These are phyloP conservation scores for Castanea crenata DNA, from an alignment of 306 rosid genomes.

Conservation along the genomic window DNA sequence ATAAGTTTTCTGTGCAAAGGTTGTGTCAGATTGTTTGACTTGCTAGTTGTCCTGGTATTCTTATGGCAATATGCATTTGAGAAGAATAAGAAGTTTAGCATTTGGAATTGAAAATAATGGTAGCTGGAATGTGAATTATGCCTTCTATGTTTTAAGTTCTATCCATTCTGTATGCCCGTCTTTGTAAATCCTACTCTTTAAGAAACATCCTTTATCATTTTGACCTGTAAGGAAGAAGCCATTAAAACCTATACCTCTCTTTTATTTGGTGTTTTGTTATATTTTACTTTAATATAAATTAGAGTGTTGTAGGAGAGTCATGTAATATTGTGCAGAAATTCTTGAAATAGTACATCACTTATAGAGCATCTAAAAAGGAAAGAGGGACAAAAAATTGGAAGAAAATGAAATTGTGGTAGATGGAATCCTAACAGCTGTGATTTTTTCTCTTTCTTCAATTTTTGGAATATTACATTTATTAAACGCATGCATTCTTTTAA, in stretches of 20 bases:
- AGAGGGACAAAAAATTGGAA: not conserved
- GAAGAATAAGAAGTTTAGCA: conserved; percentile 3
- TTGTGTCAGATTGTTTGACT: not conserved
- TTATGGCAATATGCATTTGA: conserved; percentile 13
- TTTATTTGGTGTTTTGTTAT: not conserved
- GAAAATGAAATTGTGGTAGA: conserved; percentile 14
- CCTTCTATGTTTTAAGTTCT: not conserved
- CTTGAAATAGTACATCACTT: not conserved
- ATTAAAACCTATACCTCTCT: not conserved
- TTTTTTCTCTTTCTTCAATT: conserved; percentile 21
- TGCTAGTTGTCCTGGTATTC: conserved; percentile 11
- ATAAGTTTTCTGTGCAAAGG: conserved; percentile 5
- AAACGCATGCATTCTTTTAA: conserved; percentile 21
- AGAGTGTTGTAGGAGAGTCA: not conserved
- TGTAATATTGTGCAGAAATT: not conserved
- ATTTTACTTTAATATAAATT: not conserved
- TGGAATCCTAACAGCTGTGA: conserved; percentile 33
- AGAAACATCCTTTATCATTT: not conserved
- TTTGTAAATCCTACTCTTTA: not conserved
- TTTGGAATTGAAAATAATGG: conserved; percentile 19
- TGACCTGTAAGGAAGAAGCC: not conserved
- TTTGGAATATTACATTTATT: conserved; percentile 10
- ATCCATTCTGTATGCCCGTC: not conserved
- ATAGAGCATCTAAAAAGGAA: not conserved
- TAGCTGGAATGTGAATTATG: conserved; percentile 15